A percentile compares a stretch with the other conserved stretches of the same genome.
These are phyloP conservation scores for Globisporangium okanoganense DNA, from an alignment of 352 stramenopile genomes.

Conservation along the genomic window DNA sequence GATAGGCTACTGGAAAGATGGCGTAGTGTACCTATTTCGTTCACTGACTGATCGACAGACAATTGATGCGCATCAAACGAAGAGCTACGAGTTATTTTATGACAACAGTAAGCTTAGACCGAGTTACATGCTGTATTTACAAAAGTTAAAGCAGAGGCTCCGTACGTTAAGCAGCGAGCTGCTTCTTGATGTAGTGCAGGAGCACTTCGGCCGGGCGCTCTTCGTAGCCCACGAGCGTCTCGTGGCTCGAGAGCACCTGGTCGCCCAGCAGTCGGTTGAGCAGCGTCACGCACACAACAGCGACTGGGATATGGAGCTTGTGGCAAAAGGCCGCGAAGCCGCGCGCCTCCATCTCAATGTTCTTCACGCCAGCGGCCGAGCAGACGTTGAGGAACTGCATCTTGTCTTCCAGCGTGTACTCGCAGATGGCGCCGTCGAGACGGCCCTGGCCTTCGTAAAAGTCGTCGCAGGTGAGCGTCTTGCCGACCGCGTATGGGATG, in stretches of 20 bases:
- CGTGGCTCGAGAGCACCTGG: constrained; percentile 50
- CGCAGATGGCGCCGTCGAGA: constrained; percentile 73
- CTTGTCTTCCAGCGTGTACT: constrained; percentile 74
- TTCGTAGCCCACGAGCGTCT: constrained; percentile 56
- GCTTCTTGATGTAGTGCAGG: constrained; percentile 68
- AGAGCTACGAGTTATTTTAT: too few relatives aligned
- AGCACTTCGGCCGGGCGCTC: constrained; percentile 46
- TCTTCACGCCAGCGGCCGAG: constrained; percentile 53
- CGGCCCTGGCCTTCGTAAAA: constrained; percentile 82
- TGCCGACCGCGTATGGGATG: constrained; percentile 53
- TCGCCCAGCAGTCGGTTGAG: constrained; percentile 73
- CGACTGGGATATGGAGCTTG: constrained; percentile 64
- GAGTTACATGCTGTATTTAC: too few relatives aligned
- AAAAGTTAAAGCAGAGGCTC: too few relatives aligned
- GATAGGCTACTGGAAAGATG: too few relatives aligned
- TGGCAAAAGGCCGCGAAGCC: constrained; percentile 67
- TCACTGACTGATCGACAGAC: too few relatives aligned
- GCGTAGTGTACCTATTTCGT: too few relatives aligned
- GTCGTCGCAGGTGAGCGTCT: constrained; percentile 79
- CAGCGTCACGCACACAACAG: constrained; percentile 64
- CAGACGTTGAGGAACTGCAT: constrained; percentile 58
- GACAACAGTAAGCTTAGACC: too few relatives aligned
- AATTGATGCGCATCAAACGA: too few relatives aligned
- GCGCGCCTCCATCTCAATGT: constrained; percentile 83
- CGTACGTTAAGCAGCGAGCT: constrained; percentile 22